Evolutionary conservation across 2,329 filamentous ascomycete species (phyloP).

Genomic region (Clarireedia homoeocarpa): DNA sequence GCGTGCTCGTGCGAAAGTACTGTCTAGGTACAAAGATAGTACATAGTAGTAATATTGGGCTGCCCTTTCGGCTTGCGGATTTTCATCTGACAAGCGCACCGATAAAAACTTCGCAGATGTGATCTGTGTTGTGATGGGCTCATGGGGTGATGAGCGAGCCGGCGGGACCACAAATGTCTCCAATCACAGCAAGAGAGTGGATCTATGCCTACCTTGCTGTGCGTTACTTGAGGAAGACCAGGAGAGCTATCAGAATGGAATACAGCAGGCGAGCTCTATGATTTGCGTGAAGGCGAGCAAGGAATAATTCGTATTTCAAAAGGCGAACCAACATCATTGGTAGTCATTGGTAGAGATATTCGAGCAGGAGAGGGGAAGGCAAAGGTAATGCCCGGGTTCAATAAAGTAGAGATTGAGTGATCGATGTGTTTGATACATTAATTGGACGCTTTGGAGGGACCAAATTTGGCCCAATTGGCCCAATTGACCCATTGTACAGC

Average conservation of each 20-base stretch:
- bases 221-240: not conserved
- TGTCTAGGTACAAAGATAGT: no score
- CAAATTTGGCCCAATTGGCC: not conserved
- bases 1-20: not conserved
- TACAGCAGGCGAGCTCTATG: not conserved
- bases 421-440: not conserved
- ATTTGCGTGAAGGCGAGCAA: not conserved
- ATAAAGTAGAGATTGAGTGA: not conserved
- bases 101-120: not conserved
- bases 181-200: slow-evolving; percentile 4
- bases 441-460: not conserved
- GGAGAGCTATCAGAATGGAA: not conserved
- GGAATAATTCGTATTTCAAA: not conserved
- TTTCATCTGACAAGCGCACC: not conserved
- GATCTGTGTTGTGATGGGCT: slow-evolving; percentile 1
- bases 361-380: not conserved
- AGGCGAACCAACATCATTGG: not conserved
- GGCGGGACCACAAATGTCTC: slow-evolving; percentile 4
- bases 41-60: no score
- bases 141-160: no score
- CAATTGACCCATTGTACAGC: not conserved
- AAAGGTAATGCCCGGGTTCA: not conserved
- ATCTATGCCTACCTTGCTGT: not conserved
- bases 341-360: not conserved
- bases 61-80: no score